phyloP scores from a whole-genome alignment of 2,329 filamentous ascomycete species.

The Neospermospora avenae region DNA sequence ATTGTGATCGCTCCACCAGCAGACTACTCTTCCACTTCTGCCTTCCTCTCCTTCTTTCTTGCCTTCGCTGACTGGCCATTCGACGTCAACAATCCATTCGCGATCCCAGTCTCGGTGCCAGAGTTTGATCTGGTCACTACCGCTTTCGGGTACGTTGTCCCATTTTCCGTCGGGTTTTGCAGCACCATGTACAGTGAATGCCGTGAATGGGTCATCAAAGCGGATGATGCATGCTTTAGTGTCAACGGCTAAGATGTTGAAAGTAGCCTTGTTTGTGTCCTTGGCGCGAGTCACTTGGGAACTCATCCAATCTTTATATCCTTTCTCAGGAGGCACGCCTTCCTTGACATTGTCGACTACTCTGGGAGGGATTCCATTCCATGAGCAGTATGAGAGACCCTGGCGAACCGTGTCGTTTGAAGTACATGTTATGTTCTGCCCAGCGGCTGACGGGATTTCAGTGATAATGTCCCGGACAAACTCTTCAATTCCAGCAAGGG shows the following conservation, averaged over 20 bases:
- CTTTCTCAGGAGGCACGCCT: constrained; percentile 41
- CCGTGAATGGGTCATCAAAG: constrained; percentile 65
- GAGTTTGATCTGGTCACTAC: constrained; percentile 66
- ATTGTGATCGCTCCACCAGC: constrained; percentile 88
- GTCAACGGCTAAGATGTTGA: constrained; percentile 68
- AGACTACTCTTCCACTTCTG: constrained; percentile 66
- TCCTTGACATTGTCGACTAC: constrained; percentile 50
- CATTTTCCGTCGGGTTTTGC: constrained; percentile 58
- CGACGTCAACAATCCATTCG: constrained; percentile 68
- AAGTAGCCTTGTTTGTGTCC: constrained; percentile 49
- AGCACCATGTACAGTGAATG: constrained; percentile 61
- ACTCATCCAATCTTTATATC: constrained; percentile 58
- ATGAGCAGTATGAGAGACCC: constrained; percentile 65
- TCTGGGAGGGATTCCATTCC: constrained; percentile 64
- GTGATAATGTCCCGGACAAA: constrained; percentile 66
- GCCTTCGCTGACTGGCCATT: constrained; percentile 47
- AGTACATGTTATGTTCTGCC: constrained; percentile 55
- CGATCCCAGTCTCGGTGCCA: constrained; percentile 81
- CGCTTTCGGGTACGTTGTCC: constrained; percentile 57
- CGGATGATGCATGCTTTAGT: constrained; percentile 75
- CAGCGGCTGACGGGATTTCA: constrained; percentile 67
- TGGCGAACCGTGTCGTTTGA: constrained; percentile 40
- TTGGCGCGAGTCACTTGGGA: constrained; percentile 54
- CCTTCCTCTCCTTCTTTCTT: constrained; percentile 37
- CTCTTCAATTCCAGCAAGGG: constrained; percentile 63